A percentile compares a stretch with the other conserved stretches of the same genome.
Evolutionary conservation across 768 basidiomycete genomes (phyloP).

Genomic region (Boletus edulis): DNA sequence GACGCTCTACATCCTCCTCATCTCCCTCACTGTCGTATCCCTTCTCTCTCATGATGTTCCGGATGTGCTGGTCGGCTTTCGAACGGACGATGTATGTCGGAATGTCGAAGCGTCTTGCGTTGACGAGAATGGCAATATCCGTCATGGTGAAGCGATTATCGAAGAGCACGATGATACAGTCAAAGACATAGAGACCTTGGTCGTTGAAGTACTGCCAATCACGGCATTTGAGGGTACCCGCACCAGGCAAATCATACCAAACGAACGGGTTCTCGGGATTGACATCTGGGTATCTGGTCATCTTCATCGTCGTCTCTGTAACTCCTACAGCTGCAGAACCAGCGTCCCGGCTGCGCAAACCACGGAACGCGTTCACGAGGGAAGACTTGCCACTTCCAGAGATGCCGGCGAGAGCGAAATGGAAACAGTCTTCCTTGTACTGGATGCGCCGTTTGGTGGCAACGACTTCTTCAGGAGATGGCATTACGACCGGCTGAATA

Average conservation of each 20-base stretch:
- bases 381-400: background rate
- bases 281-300: background rate
- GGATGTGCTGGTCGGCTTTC: conserved; percentile 34
- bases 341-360: background rate
- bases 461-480: background rate
- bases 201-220: background rate
- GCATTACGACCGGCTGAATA: background rate
- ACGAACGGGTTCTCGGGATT: background rate
- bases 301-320: background rate
- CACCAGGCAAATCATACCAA: background rate
- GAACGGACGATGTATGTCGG: conserved; percentile 37
- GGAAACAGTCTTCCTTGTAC: background rate
- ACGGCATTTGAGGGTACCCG: background rate
- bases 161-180: background rate
- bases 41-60: conserved; percentile 23
- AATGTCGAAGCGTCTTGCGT: conserved; percentile 30
- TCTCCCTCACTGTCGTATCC: conserved; percentile 21
- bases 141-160: background rate
- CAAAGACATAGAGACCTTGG: background rate
- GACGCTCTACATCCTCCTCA: conserved; percentile 6
- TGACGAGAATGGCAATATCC: conserved; percentile 31
- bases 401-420: background rate
- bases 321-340: background rate
- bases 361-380: background rate
- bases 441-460: background rate